Percentiles rank a stretch among this genome's conserved stretches.
Evolutionary conservation across 2,329 filamentous ascomycete genomes (phyloP).

Genomic region (Byssoonygena ceratinophila): DNA sequence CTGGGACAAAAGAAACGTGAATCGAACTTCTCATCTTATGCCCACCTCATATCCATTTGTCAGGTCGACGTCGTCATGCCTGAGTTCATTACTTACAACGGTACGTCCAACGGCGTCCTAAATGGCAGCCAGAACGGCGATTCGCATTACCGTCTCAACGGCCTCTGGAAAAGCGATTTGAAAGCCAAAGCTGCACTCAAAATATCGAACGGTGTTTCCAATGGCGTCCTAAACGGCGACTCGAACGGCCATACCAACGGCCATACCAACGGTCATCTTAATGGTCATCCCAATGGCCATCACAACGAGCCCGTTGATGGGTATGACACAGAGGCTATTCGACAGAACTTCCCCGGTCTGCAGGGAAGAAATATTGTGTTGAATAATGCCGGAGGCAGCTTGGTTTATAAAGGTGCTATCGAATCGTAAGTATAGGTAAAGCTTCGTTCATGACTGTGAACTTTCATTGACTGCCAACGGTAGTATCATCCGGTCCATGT

Average conservation of each 20-base stretch:
- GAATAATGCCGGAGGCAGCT: constrained; percentile 7
- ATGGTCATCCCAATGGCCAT: neutral
- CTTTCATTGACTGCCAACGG: neutral
- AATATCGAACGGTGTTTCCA: too few relatives aligned
- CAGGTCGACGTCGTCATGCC: neutral
- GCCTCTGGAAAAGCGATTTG: too few relatives aligned
- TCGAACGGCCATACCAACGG: neutral
- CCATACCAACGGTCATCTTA: neutral
- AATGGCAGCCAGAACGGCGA: neutral
- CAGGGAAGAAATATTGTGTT: neutral
- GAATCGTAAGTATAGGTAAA: constrained; percentile 1
- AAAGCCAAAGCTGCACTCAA: too few relatives aligned
- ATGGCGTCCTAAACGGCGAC: neutral
- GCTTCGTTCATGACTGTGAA: neutral
- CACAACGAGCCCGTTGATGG: neutral
- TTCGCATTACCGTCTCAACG: neutral
- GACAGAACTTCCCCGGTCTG: constrained; percentile 2
- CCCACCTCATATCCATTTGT: neutral
- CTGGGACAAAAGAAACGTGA: neutral
- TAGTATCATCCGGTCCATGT: constrained; percentile 6
- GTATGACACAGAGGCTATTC: constrained; percentile 5
- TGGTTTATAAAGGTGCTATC: neutral
- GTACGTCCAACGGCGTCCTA: neutral
- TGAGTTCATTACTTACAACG: neutral
- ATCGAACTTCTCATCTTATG: neutral